A percentile compares a stretch with the other conserved stretches of the same genome.
These are phyloP conservation scores for Wickerhamomyces silvicola DNA, from an alignment of 805 yeast genomes.

Conservation along the genomic window DNA sequence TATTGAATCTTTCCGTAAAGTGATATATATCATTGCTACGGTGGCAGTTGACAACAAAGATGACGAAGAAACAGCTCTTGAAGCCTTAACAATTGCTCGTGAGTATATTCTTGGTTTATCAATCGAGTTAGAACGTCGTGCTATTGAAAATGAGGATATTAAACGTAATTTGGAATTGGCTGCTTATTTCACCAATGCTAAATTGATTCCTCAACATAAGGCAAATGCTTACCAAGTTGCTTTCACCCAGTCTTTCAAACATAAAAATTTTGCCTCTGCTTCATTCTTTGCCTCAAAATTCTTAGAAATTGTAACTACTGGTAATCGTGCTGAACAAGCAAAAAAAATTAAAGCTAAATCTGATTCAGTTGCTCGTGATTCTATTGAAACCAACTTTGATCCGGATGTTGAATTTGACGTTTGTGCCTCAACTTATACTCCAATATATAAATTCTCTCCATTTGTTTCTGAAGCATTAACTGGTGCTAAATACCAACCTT, in stretches of 20 bases:
- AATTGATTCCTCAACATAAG: conserved; percentile 76
- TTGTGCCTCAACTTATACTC: conserved; percentile 82
- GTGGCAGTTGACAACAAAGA: conserved; percentile 66
- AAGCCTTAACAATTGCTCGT: conserved; percentile 65
- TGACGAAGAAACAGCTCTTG: conserved; percentile 70
- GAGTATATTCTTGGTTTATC: conserved; percentile 91
- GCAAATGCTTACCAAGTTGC: conserved; percentile 91
- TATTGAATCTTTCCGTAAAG: conserved; percentile 67
- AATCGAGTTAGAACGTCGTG: conserved; percentile 84
- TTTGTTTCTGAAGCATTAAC: conserved; percentile 73
- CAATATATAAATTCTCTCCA: conserved; percentile 76
- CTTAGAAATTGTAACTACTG: conserved; percentile 59
- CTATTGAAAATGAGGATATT: conserved; percentile 60
- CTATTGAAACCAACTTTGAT: conserved; percentile 86
- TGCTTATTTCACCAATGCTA: conserved; percentile 86
- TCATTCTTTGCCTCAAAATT: conserved; percentile 85
- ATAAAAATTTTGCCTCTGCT: conserved; percentile 84
- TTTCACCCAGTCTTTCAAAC: conserved; percentile 84
- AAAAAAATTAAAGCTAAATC: conserved; percentile 73
- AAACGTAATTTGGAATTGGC: conserved; percentile 92
- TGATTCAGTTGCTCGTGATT: conserved; percentile 77
- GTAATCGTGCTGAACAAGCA: conserved; percentile 86
- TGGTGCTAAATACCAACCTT: conserved; percentile 78
- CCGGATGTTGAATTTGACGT: conserved; percentile 87
- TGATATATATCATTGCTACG: conserved; percentile 69